Base-by-base conservation (phyloP, 2,329 filamentous ascomycete genomes). In the Aureobasidium sp. region DNA sequence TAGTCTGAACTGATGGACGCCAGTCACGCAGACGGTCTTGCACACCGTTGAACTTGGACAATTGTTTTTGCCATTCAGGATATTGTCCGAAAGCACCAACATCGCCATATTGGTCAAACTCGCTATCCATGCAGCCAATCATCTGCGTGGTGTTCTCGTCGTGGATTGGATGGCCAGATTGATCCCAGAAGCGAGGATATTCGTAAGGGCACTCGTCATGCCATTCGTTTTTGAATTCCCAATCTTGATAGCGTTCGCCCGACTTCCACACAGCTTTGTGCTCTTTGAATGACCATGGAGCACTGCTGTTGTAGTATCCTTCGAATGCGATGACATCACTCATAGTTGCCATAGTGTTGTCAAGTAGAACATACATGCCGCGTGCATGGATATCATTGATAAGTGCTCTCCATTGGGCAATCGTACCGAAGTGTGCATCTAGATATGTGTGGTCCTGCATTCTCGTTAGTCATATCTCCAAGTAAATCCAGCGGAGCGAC, bases 11-110 rank as follows among this genome's bases (percentile, higher is more conserved):
- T 11, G 75, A 74, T 2, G 79, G 77, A 22, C 75, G 61, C 82
- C 82, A 85, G 60, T 84, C 81, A 49, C 82, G 75, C 3, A 85
- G 70, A 62, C 82, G 80, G 64, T 85, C 82, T 65, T 85, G 82
- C 1, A 84, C 81, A 37, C 78, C 81, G 42, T 80, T 80, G 65
- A 85, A 85, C 59, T 84, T 85, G 17, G 79, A 75, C 37, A 85
- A 71, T 63, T 85, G 79, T 62, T 79, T 78, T 60, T 82, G 70
- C 77, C 79, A 84, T 61, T 84, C 79, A 0, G 79, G 77, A 55
- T 77, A 83, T 12, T 80, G 75, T 58, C 81, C 81, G 59, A 84
- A 83, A 35, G 80, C 80, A 62, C 80, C 78, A 21, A 78, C 77
- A 58, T 84, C 80, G 49, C 81, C 81, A 57, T 80, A 84, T 16